Base-by-base conservation (phyloP, 2,329 filamentous ascomycete species). In the Ascocoryne sarcoides region DNA sequence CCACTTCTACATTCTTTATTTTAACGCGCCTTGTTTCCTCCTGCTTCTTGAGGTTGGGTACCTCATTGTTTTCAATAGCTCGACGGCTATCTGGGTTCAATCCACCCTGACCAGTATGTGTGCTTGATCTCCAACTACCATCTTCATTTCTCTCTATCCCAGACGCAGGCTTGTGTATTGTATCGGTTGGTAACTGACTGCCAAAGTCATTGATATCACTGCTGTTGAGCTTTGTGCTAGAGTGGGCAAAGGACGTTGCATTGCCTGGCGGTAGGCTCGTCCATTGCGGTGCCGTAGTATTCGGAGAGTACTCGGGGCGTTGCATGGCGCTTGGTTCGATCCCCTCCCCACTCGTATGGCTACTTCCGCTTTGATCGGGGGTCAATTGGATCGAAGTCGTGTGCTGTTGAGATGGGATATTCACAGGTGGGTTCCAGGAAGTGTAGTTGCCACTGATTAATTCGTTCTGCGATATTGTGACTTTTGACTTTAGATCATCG, bases 1-100 rank as follows among this genome's bases (percentile, higher is more conserved):
- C 42, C 9, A 63, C 54, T 37, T 61, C 55, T 14, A 38, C 44
- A 21, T 59, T 60, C 38, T 58, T 61, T 16, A 43, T 40, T 8
- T 56, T 43, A 8, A 57, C 45, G n/a, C 50, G 47, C 10, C 51
- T 47, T 29, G 46, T 43, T 19, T 56, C 44, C 36, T 57, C 54
- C 44, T 58, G 51, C 20, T 63, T 55, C 33, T 58, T 60, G 10
- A 62, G 41, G 31, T 41, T 57, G 5, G 47, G 52, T 2, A 59
- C 41, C 35, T 54, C 50, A 5, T 37, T 37, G 35, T 52, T 38
- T 12, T 39, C 33, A 15, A 57, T 34, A 2, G 32, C 28, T 35
- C 43, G 49, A n/a, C 58, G 52, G 20, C 36, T 43, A 14, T 59
- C 52, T 9, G 58, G 58, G 21, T 50, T 53, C 15, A 59, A 35